A percentile compares a stretch with the other conserved stretches of the same genome.
These are phyloP conservation scores for Aspergillus tubingensis DNA, from an alignment of 2,329 filamentous ascomycete species.

Conservation along the genomic window DNA sequence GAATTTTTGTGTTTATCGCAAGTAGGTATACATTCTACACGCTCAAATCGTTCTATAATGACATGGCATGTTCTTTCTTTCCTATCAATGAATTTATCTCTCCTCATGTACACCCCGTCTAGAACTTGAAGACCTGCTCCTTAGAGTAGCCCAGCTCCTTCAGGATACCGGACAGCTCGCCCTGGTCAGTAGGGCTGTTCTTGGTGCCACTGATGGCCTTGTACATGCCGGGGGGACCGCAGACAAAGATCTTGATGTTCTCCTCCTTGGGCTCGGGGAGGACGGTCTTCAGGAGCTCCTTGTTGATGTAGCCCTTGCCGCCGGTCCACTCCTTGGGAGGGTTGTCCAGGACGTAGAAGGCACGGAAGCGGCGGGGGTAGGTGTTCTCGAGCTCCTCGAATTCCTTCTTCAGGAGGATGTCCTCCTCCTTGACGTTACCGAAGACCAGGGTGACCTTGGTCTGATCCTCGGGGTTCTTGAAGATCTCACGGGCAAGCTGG, in stretches of 20 bases:
- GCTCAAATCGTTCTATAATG: conserved; percentile 2
- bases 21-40: background rate
- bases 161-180: conserved; percentile 78
- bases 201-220: conserved; percentile 88
- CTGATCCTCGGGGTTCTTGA: conserved; percentile 94
- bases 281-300: conserved; percentile 92
- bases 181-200: conserved; percentile 91
- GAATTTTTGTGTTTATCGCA: background rate
- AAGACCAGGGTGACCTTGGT: conserved; percentile 96
- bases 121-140: conserved; percentile 98
- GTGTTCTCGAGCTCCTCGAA: conserved; percentile 87
- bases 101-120: conserved; percentile 27
- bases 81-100: no score
- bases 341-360: conserved; percentile 91
- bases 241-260: conserved; percentile 96
- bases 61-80: background rate
- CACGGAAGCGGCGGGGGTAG: conserved; percentile 91
- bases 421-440: conserved; percentile 84
- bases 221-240: conserved; percentile 89
- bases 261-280: conserved; percentile 87
- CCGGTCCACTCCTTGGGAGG: conserved; percentile 75
- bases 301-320: conserved; percentile 77
- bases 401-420: conserved; percentile 88
- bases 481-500: conserved; percentile 87
- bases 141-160: conserved; percentile 80